Evolutionary conservation across 108 stramenopile genomes (phyloP).

Genomic region (Cyclotella sp.): DNA sequence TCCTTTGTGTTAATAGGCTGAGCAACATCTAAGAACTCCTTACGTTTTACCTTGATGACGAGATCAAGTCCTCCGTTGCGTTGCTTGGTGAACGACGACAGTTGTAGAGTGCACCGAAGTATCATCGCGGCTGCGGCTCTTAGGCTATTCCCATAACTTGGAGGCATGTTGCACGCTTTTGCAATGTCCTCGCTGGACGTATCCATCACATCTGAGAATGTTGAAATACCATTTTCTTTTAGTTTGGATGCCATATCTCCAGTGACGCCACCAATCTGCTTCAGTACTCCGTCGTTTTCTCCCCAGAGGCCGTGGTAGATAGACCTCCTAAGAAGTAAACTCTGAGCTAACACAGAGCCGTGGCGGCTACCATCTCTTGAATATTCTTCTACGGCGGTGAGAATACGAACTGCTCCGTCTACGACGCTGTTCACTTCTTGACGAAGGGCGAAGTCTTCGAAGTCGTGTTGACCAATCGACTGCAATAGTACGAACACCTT

Average conservation of each 20-base stretch:
- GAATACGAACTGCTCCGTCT: conserved; percentile 69
- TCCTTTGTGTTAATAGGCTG: conserved; percentile 17
- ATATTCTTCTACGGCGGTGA: conserved; percentile 77
- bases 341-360: conserved; percentile 66
- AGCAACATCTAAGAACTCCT: background rate
- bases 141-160: conserved; percentile 69
- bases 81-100: conserved; percentile 57
- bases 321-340: conserved; percentile 66
- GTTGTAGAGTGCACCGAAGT: conserved; percentile 58
- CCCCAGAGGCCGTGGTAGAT: conserved; percentile 71
- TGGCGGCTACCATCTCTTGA: conserved; percentile 67
- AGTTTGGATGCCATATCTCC: conserved; percentile 55
- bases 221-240: conserved; percentile 54
- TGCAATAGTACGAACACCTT: conserved; percentile 90
- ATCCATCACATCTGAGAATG: conserved; percentile 77
- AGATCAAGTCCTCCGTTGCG: conserved; percentile 18
- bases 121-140: conserved; percentile 55
- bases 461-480: conserved; percentile 68
- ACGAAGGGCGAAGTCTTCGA: conserved; percentile 68
- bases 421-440: conserved; percentile 72
- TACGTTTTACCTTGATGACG: conserved; percentile 36
- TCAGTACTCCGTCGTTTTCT: conserved; percentile 71
- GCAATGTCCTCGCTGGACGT: conserved; percentile 56
- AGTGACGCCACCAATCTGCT: conserved; percentile 80
- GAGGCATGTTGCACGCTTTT: conserved; percentile 47